phyloP scores from a whole-genome alignment of 139 green algal species.

The Ettlia oleoabundans region DNA sequence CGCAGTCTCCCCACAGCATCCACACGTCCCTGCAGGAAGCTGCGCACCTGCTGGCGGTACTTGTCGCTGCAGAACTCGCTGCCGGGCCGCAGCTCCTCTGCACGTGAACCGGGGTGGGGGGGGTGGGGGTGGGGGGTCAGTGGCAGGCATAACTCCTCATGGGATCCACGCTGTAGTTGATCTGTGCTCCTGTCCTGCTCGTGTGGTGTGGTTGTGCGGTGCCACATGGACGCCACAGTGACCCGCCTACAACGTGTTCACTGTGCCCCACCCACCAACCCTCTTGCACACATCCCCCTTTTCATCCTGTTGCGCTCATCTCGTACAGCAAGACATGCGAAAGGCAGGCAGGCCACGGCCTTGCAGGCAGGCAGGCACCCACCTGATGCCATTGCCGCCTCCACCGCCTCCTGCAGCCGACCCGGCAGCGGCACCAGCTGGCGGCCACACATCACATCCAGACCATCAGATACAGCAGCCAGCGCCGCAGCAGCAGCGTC shows the following conservation, averaged over 20 bases:
- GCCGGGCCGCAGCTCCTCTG: conserved; percentile 6
- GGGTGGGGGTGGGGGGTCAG: neutral
- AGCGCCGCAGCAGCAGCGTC: conserved; percentile 15
- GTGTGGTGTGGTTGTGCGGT: too few species aligned
- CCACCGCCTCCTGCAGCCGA: conserved; percentile 51
- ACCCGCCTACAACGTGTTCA: too few species aligned
- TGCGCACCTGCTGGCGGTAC: conserved; percentile 46
- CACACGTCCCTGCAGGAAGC: conserved; percentile 64
- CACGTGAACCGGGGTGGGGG: neutral
- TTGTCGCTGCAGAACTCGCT: conserved; percentile 47
- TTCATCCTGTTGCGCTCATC: neutral
- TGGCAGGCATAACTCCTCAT: neutral
- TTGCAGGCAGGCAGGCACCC: neutral
- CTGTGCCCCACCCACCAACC: too few species aligned
- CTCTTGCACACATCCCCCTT: too few species aligned
- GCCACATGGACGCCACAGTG: too few species aligned
- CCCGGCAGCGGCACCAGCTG: conserved; percentile 61
- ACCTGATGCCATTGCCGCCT: conserved; percentile 32
- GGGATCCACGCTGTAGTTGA: too few species aligned
- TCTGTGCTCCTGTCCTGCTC: too few species aligned
- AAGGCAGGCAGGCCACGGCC: neutral
- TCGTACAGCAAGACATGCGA: neutral
- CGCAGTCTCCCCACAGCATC: conserved; percentile 34
- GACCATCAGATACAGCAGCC: neutral
- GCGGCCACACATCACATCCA: neutral